Base-by-base conservation (phyloP, 228 moss, liverwort and hornwort species). In the Sphagnum magellanicum region DNA sequence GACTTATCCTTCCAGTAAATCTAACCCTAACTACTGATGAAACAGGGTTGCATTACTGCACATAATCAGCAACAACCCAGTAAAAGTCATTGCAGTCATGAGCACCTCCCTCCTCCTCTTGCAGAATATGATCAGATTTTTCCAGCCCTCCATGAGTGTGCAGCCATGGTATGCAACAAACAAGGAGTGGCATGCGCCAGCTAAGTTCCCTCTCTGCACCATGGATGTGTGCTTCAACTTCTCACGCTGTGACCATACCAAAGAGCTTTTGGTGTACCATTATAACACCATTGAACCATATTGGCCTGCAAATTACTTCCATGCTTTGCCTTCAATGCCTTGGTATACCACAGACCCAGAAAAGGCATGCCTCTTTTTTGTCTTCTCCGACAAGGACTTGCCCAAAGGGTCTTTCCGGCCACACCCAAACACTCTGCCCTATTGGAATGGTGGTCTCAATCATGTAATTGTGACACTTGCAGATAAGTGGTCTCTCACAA, bases 221-320 rank as follows among this genome's bases (percentile, higher is more conserved):
- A 88, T 88, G 84, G 88, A 88, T 63, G 78, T 57, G 0, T 88
- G 88, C 78, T 88, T 88, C 74, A 80, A 88, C 67, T 84, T 78
- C 73, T 77, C 88, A 9, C 84, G 88, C 0, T 88, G 88, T 53
- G 86, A 83, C 6, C 8, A 60, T 15, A 15, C 60, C 53, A 71
- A 70, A 6, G 88, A 88, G 74, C 50, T 85, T 47, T 70, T 81
- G 55, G 73, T 88, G 48, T 88, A 81, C 74, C 71, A 70, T 0
- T 88, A 88, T 70, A 82, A 84, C 60, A 70, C 79, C n/a, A 85
- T 81, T 47, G 79, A 79, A 16, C 88, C 88, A 0, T 78, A 78
- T 8, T 55, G 61, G 17, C 48, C 75, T 16, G 46, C 51, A 49
- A 79, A 79, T 5, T 88, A 79, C 64, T 82, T 88, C 70, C 64